Conservation (phyloP, 768 basidiomycete genomes). For the Filobasidium wieringae region DNA sequence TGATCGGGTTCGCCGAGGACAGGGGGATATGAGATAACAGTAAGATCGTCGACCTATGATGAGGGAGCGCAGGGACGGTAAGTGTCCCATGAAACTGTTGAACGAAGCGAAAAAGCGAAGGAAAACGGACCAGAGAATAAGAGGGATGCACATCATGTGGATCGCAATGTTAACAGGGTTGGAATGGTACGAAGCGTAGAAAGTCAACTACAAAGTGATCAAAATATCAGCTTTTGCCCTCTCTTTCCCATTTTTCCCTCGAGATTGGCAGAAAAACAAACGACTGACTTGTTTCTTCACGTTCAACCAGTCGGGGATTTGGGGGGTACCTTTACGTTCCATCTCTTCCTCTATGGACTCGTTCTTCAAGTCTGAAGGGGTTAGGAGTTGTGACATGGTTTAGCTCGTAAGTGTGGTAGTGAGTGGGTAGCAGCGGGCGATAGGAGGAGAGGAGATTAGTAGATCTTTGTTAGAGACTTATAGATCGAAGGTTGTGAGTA, state of each 20-base stretch:
- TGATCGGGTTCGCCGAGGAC: constrained; percentile 9
- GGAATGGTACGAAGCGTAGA: constrained; percentile 86
- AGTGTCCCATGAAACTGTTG: neutral
- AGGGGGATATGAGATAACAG: constrained; percentile 8
- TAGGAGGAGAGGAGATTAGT: no score
- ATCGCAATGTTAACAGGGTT: constrained; percentile 72
- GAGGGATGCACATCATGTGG: constrained; percentile 73
- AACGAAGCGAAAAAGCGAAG: constrained; percentile 12
- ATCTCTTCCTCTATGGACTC: constrained; percentile 15
- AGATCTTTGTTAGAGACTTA: no score
- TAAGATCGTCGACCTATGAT: constrained; percentile 4
- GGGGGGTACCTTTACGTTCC: constrained; percentile 9
- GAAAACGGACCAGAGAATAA: constrained; percentile 63
- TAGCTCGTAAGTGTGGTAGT: no score
- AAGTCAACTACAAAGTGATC: constrained; percentile 52
- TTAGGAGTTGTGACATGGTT: neutral
- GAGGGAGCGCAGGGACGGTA: neutral
- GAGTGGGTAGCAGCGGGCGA: neutral
- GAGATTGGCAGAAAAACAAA: neutral
- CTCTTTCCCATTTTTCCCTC: no score
- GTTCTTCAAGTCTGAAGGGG: constrained; percentile 3
- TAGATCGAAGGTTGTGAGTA: no score
- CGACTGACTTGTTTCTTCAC: constrained; percentile 15
- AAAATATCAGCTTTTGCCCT: no score
- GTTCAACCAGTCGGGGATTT: constrained; percentile 12